These are phyloP conservation scores for Porphyrellus cyaneotinctus DNA, from an alignment of 768 basidiomycete species.

Conservation along the genomic window DNA sequence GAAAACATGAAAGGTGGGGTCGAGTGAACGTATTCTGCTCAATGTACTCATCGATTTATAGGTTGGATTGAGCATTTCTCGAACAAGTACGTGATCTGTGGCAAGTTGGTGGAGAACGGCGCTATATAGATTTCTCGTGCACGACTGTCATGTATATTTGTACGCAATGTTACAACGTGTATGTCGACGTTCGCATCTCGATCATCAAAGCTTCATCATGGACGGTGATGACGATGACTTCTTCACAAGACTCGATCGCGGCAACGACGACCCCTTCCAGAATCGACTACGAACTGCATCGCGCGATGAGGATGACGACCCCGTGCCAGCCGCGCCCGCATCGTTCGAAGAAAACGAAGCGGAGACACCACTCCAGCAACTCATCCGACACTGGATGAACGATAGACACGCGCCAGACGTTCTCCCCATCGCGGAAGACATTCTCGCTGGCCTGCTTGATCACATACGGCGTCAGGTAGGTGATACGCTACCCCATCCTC, in stretches of 20 bases:
- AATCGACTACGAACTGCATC: slow-evolving; percentile 38
- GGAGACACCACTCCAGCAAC: slow-evolving; percentile 61
- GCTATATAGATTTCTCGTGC: slow-evolving; percentile 28
- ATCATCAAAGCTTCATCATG: neutral
- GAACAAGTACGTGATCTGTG: slow-evolving; percentile 89
- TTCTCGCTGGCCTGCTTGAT: slow-evolving; percentile 65
- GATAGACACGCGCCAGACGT: slow-evolving; percentile 81
- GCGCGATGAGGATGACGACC: slow-evolving; percentile 23
- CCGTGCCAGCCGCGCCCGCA: slow-evolving; percentile 28
- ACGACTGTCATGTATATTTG: slow-evolving; percentile 2
- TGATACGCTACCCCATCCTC: neutral
- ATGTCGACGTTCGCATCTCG: neutral
- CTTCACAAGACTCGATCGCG: slow-evolving; percentile 24
- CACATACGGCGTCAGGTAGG: slow-evolving; percentile 80
- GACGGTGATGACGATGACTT: slow-evolving; percentile 26
- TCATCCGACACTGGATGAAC: slow-evolving; percentile 83
- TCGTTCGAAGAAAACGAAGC: slow-evolving; percentile 34
- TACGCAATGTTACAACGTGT: neutral
- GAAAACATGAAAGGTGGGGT: slow-evolving; percentile 86
- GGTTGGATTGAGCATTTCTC: slow-evolving; percentile 95
- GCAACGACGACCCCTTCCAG: slow-evolving; percentile 22
- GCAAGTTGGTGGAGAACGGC: slow-evolving; percentile 81
- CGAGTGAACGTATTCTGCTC: neutral
- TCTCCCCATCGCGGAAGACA: slow-evolving; percentile 64
- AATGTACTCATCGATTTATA: slow-evolving; percentile 24